Evolutionary conservation across 2,329 filamentous ascomycete genomes (phyloP), one percentile per base, ranked within the genome.

Genomic region (Colletotrichum karsti): DNA sequence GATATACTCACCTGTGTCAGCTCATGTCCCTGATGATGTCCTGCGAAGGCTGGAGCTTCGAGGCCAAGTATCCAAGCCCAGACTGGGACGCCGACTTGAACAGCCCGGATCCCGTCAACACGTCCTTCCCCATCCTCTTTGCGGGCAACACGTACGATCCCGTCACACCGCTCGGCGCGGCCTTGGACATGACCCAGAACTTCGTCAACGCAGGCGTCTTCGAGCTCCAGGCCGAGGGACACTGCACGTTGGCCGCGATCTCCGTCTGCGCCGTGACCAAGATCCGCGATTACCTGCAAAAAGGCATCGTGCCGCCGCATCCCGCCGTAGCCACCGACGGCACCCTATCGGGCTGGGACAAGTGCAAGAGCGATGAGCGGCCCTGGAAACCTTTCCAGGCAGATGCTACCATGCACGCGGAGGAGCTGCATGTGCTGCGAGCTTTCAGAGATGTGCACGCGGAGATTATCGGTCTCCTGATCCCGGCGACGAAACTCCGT

Each of bases 91-190:
- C 73, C 15, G 79, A 63, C n/a, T 42, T 68, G 5, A 79, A 67
- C 78, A 51, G 42, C 44, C 26, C 55, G 12, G 41, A 62, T 26
- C 66, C 55, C 33, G 20, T 62, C 48, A 69, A 82, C 26, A 88
- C 84, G 6, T 78, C 81, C 6, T 82, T 87, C 69, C 88, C 88
- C 0, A 78, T 91, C 33, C 79, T 91, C 7, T 87, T 89, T 73
- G 77, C 90, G 12, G 85, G 84, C 37, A 90, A 87, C 72, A 85
- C 83, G 0, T 80, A 85, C 13, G 88, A 91, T 63, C 88, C 88
- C 1, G 87, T 90, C 18, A 90, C 88, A 0, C 88, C 88, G 3
- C 75, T 90, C 5, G 71, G 73, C 46, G 82, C 82, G 44, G 85
- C 83, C 1, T 77, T 83, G 22, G 76, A 76, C 20, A 81, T 81